phyloP scores from a whole-genome alignment of 306 rosid species.

The Sophora flavescens region DNA sequence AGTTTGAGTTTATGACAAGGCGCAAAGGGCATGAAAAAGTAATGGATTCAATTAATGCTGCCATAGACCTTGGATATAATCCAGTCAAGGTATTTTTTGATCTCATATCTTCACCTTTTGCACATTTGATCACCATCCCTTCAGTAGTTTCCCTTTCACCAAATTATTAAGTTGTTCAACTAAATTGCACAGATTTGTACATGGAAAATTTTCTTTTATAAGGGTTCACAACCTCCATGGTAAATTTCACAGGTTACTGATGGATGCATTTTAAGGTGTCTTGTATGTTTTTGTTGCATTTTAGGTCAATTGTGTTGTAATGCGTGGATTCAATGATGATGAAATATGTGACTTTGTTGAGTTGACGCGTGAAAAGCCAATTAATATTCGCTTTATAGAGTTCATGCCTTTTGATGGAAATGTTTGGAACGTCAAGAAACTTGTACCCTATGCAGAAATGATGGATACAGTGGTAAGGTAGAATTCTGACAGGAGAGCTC shows the following conservation, averaged over 20 bases:
- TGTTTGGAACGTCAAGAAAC: conserved; percentile 98
- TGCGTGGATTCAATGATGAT: conserved; percentile 95
- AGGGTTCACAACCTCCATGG: conserved; percentile 1
- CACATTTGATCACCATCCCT: conserved; percentile 10
- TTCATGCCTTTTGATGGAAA: conserved; percentile 99
- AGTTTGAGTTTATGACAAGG: conserved; percentile 91
- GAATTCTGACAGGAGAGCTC: conserved; percentile 56
- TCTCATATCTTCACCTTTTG: conserved; percentile 10
- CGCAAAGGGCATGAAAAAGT: conserved; percentile 92
- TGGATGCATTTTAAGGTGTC: conserved; percentile 38
- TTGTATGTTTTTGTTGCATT: conserved; percentile 38
- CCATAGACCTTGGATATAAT: conserved; percentile 78
- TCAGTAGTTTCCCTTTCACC: conserved; percentile 13
- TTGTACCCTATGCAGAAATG: conserved; percentile 90
- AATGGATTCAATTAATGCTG: conserved; percentile 79
- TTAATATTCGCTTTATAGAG: conserved; percentile 91
- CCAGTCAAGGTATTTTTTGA: conserved; percentile 79
- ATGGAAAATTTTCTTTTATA: neutral
- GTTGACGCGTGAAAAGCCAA: conserved; percentile 80
- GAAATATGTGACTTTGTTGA: conserved; percentile 89
- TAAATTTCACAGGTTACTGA: conserved; percentile 11
- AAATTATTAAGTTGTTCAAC: conserved; percentile 24
- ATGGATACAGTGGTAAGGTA: conserved; percentile 96
- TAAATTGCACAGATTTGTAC: neutral
- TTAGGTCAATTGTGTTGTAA: conserved; percentile 92